phyloP scores from a whole-genome alignment of 768 basidiomycete genomes.

The Leccinum uliginosum region DNA sequence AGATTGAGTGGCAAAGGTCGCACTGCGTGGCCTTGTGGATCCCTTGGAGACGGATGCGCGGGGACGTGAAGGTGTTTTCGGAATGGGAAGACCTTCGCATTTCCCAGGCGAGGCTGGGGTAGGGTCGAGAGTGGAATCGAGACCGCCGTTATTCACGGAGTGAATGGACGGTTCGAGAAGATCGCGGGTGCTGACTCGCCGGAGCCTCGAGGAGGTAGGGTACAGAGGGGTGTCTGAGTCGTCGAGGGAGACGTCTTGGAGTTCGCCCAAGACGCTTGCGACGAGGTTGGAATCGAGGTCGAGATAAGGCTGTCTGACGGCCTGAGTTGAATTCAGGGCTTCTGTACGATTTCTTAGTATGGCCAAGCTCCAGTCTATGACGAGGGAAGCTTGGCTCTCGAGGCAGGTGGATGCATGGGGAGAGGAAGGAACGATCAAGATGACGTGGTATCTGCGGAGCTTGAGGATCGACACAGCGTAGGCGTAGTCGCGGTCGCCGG shows the following conservation, averaged over 20 bases:
- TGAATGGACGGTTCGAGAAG: slow-evolving; percentile 19
- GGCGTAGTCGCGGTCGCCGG: slow-evolving; percentile 63
- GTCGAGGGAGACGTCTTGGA: slow-evolving; percentile 13
- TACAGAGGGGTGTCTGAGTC: slow-evolving; percentile 10
- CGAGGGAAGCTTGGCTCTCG: slow-evolving; percentile 49
- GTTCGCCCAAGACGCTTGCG: slow-evolving; percentile 19
- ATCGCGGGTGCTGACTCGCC: slow-evolving; percentile 21
- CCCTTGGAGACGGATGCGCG: slow-evolving; percentile 16
- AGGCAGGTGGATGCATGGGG: slow-evolving; percentile 41
- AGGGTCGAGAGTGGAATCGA: slow-evolving; percentile 2
- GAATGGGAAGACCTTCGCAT: slow-evolving; percentile 4
- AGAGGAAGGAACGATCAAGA: slow-evolving; percentile 42
- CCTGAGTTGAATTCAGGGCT: slow-evolving; percentile 2
- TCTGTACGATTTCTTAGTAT: slow-evolving; percentile 33
- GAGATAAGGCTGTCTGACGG: slow-evolving; percentile 23
- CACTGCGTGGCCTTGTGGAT: slow-evolving; percentile 15
- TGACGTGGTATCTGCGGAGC: slow-evolving; percentile 48
- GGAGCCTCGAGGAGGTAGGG: slow-evolving; percentile 5
- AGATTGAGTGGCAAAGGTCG: slow-evolving; percentile 8
- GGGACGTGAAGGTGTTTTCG: slow-evolving; percentile 19
- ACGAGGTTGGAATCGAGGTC: slow-evolving; percentile 25
- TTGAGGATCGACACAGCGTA: slow-evolving; percentile 59
- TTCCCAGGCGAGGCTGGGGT: slow-evolving; percentile 9
- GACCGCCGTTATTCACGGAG: slow-evolving; percentile 1
- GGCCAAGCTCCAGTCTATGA: slow-evolving; percentile 47